Evolutionary conservation across 2,329 filamentous ascomycete species (phyloP).

Genomic region (Sarocladium brachiariae): DNA sequence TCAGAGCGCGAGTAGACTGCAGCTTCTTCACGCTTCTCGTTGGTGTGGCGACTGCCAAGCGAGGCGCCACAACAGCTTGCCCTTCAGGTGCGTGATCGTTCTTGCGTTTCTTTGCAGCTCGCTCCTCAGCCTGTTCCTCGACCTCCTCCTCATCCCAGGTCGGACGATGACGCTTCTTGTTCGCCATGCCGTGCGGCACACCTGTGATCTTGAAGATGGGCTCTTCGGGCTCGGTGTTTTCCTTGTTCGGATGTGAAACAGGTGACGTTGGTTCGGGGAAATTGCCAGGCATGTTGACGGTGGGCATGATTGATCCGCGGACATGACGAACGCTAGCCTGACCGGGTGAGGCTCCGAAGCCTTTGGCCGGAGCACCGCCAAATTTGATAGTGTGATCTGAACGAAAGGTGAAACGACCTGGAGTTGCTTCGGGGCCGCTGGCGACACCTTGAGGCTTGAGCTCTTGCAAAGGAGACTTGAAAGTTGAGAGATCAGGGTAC

Average conservation of each 20-base stretch:
- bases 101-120: conserved; percentile 54
- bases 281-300: conserved; percentile 45
- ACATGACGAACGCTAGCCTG: conserved; percentile 57
- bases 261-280: conserved; percentile 36
- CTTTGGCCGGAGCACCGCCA: conserved; percentile 36
- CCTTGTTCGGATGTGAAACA: conserved; percentile 41
- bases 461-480: conserved; percentile 21
- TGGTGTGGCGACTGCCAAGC: conserved; percentile 30
- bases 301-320: conserved; percentile 40
- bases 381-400: conserved; percentile 60
- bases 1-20: conserved; percentile 19
- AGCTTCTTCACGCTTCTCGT: conserved; percentile 28
- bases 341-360: conserved; percentile 52
- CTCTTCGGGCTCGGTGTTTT: conserved; percentile 38
- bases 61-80: conserved; percentile 45
- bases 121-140: conserved; percentile 38
- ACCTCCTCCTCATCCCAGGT: conserved; percentile 46
- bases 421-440: conserved; percentile 33
- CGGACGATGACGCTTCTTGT: conserved; percentile 59
- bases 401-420: conserved; percentile 58
- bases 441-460: background rate
- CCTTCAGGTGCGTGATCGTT: conserved; percentile 41
- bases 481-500: conserved; percentile 48
- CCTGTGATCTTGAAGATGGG: conserved; percentile 27
- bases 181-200: conserved; percentile 55